These are phyloP conservation scores for Morella rubra DNA, from an alignment of 306 rosid genomes.

Conservation along the genomic window DNA sequence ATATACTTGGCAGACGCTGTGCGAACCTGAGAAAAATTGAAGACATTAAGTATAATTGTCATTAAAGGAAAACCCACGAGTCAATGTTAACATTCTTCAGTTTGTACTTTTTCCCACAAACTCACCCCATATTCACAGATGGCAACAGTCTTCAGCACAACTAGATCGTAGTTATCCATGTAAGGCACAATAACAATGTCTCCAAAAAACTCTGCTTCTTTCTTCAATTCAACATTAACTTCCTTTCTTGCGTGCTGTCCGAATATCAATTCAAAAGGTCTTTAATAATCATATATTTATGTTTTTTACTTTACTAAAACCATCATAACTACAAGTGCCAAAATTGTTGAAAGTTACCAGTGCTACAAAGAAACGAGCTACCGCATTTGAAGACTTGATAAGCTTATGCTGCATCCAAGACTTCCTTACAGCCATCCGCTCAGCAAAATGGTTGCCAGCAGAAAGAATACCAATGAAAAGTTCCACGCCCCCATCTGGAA, in stretches of 20 bases:
- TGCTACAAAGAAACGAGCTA: conserved; percentile 93
- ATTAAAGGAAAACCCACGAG: not conserved
- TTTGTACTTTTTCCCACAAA: conserved; percentile 20
- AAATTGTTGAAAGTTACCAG: conserved; percentile 53
- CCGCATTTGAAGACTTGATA: conserved; percentile 69
- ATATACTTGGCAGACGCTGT: conserved; percentile 62
- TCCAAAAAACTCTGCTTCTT: conserved; percentile 89
- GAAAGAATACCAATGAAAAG: conserved; percentile 89
- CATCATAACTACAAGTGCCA: conserved; percentile 11
- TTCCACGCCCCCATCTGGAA: conserved; percentile 52
- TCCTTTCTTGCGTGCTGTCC: conserved; percentile 73
- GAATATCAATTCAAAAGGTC: conserved; percentile 22
- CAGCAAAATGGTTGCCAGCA: conserved; percentile 96
- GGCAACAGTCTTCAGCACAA: conserved; percentile 94
- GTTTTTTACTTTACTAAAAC: not conserved
- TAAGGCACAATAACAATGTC: conserved; percentile 94
- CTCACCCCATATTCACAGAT: conserved; percentile 96
- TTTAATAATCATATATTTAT: conserved; percentile 23
- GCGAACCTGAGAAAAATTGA: conserved; percentile 53
- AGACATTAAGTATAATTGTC: conserved; percentile 14
- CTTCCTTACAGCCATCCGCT: conserved; percentile 93
- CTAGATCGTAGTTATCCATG: conserved; percentile 94
- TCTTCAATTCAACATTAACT: conserved; percentile 72
- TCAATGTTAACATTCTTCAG: not conserved
- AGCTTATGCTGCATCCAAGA: conserved; percentile 93